phyloP scores from a whole-genome alignment of 768 basidiomycete species.

The Leccinum imitatum region DNA sequence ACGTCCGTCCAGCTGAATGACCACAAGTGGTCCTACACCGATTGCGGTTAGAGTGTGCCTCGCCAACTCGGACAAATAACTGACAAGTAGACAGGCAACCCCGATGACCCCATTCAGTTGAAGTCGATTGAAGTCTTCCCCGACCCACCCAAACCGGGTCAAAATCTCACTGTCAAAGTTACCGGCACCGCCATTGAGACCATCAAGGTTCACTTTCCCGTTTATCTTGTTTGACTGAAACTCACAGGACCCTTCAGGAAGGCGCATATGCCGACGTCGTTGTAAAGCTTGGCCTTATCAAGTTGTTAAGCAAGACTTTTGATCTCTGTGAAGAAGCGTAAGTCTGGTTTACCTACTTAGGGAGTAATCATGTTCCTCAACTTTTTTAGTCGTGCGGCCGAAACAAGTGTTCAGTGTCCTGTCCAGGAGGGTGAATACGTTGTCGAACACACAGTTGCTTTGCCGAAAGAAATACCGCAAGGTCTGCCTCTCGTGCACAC shows the following conservation, averaged over 20 bases:
- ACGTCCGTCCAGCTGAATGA: constrained; percentile 36
- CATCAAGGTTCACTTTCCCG: constrained; percentile 57
- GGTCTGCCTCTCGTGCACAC: constrained; percentile 40
- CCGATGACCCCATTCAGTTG: constrained; percentile 54
- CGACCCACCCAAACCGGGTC: constrained; percentile 86
- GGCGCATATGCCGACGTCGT: constrained; percentile 87
- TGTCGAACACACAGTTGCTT: constrained; percentile 78
- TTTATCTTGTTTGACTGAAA: constrained; percentile 1
- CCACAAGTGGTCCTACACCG: constrained; percentile 59
- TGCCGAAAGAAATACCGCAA: constrained; percentile 90
- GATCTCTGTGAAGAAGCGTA: constrained; percentile 95
- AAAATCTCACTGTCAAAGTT: constrained; percentile 85
- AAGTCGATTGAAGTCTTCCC: constrained; percentile 73
- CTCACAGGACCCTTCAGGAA: constrained; percentile 51
- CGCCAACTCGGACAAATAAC: not conserved
- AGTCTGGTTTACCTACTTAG: constrained; percentile 34
- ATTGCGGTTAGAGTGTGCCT: constrained; percentile 66
- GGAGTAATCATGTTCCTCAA: constrained; percentile 3
- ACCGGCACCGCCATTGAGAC: constrained; percentile 53
- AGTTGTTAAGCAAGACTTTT: constrained; percentile 79
- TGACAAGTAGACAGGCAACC: constrained; percentile 39
- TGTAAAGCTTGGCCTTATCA: constrained; percentile 94
- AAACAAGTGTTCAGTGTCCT: constrained; percentile 82
- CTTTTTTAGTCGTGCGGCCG: constrained; percentile 59
- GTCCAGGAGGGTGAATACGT: constrained; percentile 67